Conservation (phyloP, 1,284 basidiomycete species). For the Pholiota adiposa region DNA sequence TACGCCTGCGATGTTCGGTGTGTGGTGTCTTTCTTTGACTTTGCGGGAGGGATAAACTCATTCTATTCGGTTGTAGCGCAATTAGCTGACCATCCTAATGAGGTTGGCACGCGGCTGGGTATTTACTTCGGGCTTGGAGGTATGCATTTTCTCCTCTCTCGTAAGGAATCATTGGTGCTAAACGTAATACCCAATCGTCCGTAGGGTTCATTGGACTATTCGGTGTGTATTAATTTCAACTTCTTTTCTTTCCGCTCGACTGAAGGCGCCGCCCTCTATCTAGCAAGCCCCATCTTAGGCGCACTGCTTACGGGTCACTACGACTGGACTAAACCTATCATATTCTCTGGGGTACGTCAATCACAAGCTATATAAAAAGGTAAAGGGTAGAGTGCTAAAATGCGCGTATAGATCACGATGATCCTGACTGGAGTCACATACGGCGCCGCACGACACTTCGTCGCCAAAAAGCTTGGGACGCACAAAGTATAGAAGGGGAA, state of each 20-base stretch:
- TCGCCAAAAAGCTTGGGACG: constrained; percentile 17
- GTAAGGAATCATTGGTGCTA: neutral
- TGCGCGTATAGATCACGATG: constrained; percentile 13
- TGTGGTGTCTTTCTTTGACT: neutral
- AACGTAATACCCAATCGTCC: neutral
- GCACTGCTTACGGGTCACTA: constrained; percentile 25
- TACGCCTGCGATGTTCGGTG: constrained; percentile 29
- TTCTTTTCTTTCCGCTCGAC: no score
- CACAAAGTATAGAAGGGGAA: constrained; percentile 12
- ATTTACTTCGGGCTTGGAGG: constrained; percentile 30
- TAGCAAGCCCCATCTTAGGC: constrained; percentile 28
- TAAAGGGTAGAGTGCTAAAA: no score
- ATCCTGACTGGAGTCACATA: constrained; percentile 19
- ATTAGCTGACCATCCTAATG: constrained; percentile 26
- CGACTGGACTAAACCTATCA: constrained; percentile 21
- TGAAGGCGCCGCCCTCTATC: no score
- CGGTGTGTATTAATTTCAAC: constrained; percentile 8
- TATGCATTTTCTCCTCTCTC: neutral
- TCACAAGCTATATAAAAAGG: neutral
- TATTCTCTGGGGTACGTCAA: constrained; percentile 25
- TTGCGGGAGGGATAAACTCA: neutral
- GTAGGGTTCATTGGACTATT: constrained; percentile 20
- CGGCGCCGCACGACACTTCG: constrained; percentile 14
- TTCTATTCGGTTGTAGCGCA: constrained; percentile 15
- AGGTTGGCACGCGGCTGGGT: constrained; percentile 32